Conservation (phyloP, 2,329 filamentous ascomycete species). For the Paracorniculantispora psalliotae region DNA sequence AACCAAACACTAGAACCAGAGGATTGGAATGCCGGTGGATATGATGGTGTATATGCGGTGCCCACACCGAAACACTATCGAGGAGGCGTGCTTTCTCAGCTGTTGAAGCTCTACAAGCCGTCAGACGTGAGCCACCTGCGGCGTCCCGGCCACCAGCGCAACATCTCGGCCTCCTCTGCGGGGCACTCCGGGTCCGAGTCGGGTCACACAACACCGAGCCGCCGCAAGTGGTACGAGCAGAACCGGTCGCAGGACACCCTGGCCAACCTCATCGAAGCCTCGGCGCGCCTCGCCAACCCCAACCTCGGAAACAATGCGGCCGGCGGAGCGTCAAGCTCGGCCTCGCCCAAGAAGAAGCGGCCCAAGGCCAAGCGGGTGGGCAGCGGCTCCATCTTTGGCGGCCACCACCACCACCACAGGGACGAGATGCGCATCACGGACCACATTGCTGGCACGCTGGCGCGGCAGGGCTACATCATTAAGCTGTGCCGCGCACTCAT, state of each 20-base stretch:
- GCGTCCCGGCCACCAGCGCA: constrained; percentile 17
- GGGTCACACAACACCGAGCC: constrained; percentile 38
- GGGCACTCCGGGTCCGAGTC: constrained; percentile 21
- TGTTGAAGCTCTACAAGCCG: constrained; percentile 42
- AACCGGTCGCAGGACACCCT: constrained; percentile 43
- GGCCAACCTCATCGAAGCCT: constrained; percentile 43
- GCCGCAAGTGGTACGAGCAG: constrained; percentile 45
- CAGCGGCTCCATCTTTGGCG: constrained; percentile 33
- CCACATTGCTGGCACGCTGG: constrained; percentile 62
- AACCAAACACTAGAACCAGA: constrained; percentile 19
- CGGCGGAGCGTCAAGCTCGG: constrained; percentile 10
- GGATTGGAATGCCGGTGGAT: constrained; percentile 35
- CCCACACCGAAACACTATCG: constrained; percentile 38
- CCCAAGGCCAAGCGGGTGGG: constrained; percentile 22
- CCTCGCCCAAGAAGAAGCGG: constrained; percentile 25
- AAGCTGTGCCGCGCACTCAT: constrained; percentile 81
- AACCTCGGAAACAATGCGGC: constrained; percentile 20
- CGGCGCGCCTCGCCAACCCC: constrained; percentile 36
- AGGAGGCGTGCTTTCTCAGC: constrained; percentile 41
- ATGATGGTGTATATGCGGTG: constrained; percentile 37
- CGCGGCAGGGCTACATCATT: constrained; percentile 75
- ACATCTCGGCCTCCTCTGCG: constrained; percentile 14
- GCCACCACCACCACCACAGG: constrained; percentile 35
- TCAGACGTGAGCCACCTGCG: constrained; percentile 22
- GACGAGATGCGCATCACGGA: constrained; percentile 43